Evolutionary conservation across 805 yeast genomes (phyloP).

Genomic region (Yamadazyma nakazawae): DNA sequence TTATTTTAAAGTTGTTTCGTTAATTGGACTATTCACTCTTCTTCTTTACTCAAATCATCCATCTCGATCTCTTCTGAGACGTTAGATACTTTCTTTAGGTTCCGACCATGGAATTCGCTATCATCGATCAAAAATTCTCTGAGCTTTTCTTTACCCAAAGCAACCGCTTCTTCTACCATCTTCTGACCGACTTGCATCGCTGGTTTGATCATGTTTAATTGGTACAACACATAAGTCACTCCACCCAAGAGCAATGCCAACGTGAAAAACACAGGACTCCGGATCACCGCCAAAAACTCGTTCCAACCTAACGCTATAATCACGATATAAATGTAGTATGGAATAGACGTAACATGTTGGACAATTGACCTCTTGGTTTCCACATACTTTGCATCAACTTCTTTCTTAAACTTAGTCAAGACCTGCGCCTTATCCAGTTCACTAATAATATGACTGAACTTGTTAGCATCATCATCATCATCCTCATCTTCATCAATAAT

Average conservation of each 20-base stretch:
- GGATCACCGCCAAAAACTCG: conserved; percentile 82
- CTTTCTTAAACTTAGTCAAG: conserved; percentile 59
- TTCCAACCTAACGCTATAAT: conserved; percentile 88
- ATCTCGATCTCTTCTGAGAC: conserved; percentile 9
- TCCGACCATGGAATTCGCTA: conserved; percentile 21
- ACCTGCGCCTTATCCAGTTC: conserved; percentile 57
- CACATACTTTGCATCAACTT: conserved; percentile 72
- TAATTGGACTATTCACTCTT: not conserved
- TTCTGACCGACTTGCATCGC: conserved; percentile 57
- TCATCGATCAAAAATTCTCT: conserved; percentile 59
- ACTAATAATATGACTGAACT: conserved; percentile 56
- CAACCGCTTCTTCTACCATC: conserved; percentile 53
- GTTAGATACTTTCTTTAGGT: conserved; percentile 16
- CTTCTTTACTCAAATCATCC: conserved; percentile 6
- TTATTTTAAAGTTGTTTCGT: not conserved
- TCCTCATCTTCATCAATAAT: conserved; percentile 17
- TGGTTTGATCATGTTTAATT: conserved; percentile 74
- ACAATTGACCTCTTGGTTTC: conserved; percentile 88
- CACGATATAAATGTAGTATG: conserved; percentile 73
- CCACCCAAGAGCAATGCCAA: conserved; percentile 56
- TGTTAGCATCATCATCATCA: conserved; percentile 26
- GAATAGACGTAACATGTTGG: conserved; percentile 74
- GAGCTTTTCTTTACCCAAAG: conserved; percentile 57
- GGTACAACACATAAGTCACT: conserved; percentile 63
- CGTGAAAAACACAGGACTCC: conserved; percentile 81